Base-by-base conservation (phyloP, 495 filamentous ascomycete genomes). In the Penicillium angulare region DNA sequence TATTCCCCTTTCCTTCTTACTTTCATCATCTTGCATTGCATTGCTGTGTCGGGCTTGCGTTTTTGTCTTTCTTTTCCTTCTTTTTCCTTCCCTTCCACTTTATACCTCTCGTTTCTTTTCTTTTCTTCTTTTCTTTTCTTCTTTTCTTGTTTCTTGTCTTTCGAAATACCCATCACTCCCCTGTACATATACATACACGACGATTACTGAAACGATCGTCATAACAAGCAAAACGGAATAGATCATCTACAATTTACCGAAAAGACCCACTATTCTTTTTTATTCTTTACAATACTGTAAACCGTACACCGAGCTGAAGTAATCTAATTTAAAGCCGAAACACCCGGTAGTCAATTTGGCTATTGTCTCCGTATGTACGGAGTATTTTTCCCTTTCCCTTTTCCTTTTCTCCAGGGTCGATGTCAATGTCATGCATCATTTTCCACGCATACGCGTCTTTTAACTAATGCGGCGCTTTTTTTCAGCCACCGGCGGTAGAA, bases 21-120 rank as follows among this genome's bases (percentile, higher is more conserved):
- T 9, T 45, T 26, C 46, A 38, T 20, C n/a, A n/a, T n/a, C n/a
- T 10, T 47, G 48, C 48, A 50, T 50, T 50, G 31, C 31, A 21
- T 47, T 35, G 31, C 41, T 22, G n/a, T n/a, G 15, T 49, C n/a
- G 18, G 18, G 34, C 20, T 38, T 12, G 43, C 21, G 40, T 10
- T 31, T 35, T 41, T 42, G 21, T 15, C 10, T 33, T 21, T 20
- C 27, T 10, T 45, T 43, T 29, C 23, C 13, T 23, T n/a, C 4
- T n/a, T 20, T 33, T 16, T 41, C 38, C 17, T 22, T 26, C 15
- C 6, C 23, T 26, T 9, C 13, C 27, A 2, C 27, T 44, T 17
- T 32, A 41, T 41, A 41, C 38, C 10, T 20, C 17, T 16, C 33
- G 33, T n/a, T n/a, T n/a, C n/a, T n/a, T n/a, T n/a, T n/a, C n/a